Conservation (phyloP, 2,329 filamentous ascomycete species). For the Rasamsonia emersonii region DNA sequence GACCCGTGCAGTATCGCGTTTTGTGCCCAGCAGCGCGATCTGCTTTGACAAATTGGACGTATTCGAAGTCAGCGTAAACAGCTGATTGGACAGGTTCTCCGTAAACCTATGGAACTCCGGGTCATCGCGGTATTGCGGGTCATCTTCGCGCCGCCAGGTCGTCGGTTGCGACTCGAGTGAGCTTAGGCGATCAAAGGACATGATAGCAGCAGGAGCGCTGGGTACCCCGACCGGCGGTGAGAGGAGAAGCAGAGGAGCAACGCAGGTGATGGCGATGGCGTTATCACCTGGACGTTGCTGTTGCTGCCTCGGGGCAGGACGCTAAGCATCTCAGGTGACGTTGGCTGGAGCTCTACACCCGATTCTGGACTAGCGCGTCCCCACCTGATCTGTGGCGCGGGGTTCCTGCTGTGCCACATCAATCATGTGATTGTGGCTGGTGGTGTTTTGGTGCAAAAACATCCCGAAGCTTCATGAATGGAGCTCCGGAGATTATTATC, state of each 20-base stretch:
- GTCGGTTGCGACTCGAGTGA: conserved; percentile 73
- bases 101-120: conserved; percentile 83
- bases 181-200: conserved; percentile 88
- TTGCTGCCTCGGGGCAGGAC: conserved; percentile 8
- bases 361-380: background rate
- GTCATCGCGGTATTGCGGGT: conserved; percentile 75
- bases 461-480: too few species aligned
- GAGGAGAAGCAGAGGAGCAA: conserved; percentile 4
- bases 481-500: too few species aligned
- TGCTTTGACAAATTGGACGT: conserved; percentile 79
- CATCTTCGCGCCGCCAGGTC: conserved; percentile 58
- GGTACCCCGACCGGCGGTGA: conserved; percentile 7
- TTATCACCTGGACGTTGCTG: too few species aligned
- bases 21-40: conserved; percentile 76
- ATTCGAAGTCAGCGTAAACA: conserved; percentile 82
- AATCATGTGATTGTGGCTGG: conserved; percentile 7
- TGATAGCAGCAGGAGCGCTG: conserved; percentile 29
- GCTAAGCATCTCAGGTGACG: conserved; percentile 8
- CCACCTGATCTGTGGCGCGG: background rate
- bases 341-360: conserved; percentile 1
- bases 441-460: conserved; percentile 12
- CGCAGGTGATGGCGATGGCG: conserved; percentile 1
- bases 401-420: background rate
- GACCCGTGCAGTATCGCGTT: conserved; percentile 81
- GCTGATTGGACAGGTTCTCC: conserved; percentile 72